These are phyloP conservation scores for Spathaspora passalidarum DNA, from an alignment of 805 yeast genomes.

Conservation along the genomic window DNA sequence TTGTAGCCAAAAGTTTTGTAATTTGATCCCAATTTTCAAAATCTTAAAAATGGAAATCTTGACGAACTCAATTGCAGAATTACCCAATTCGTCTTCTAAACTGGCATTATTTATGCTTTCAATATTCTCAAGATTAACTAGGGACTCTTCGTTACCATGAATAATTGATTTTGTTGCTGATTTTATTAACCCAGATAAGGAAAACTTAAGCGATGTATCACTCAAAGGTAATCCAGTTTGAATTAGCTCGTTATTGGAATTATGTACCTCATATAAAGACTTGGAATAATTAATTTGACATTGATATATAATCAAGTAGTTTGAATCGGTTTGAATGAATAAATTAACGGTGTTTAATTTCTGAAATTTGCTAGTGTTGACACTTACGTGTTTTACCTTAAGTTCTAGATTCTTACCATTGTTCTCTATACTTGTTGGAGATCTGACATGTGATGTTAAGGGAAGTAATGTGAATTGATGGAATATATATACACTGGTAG, in stretches of 20 bases:
- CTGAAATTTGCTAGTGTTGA: slow-evolving; percentile 33
- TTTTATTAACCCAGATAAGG: slow-evolving; percentile 27
- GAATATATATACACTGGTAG: slow-evolving; percentile 23
- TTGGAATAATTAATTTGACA: slow-evolving; percentile 25
- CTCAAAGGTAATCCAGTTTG: slow-evolving; percentile 36
- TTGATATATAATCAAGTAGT: slow-evolving; percentile 44
- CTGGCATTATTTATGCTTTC: slow-evolving; percentile 29
- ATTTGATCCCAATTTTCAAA: slow-evolving; percentile 31
- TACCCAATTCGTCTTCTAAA: slow-evolving; percentile 30
- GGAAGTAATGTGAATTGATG: slow-evolving; percentile 37
- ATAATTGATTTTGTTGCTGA: slow-evolving; percentile 31
- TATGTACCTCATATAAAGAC: slow-evolving; percentile 32
- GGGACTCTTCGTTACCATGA: slow-evolving; percentile 19
- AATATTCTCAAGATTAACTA: slow-evolving; percentile 28
- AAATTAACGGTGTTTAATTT: slow-evolving; percentile 27
- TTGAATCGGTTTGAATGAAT: slow-evolving; percentile 38
- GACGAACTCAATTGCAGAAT: slow-evolving; percentile 23
- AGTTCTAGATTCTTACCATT: slow-evolving; percentile 47
- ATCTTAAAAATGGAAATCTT: slow-evolving; percentile 28
- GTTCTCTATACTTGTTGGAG: slow-evolving; percentile 38
- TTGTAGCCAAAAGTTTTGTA: slow-evolving; percentile 33
- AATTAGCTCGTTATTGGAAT: slow-evolving; percentile 24
- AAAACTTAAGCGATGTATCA: slow-evolving; percentile 20
- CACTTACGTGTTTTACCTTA: slow-evolving; percentile 34
- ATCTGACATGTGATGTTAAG: slow-evolving; percentile 45